These are phyloP conservation scores for Didymella lethalis DNA, from an alignment of 2,329 filamentous ascomycete genomes.

Conservation along the genomic window DNA sequence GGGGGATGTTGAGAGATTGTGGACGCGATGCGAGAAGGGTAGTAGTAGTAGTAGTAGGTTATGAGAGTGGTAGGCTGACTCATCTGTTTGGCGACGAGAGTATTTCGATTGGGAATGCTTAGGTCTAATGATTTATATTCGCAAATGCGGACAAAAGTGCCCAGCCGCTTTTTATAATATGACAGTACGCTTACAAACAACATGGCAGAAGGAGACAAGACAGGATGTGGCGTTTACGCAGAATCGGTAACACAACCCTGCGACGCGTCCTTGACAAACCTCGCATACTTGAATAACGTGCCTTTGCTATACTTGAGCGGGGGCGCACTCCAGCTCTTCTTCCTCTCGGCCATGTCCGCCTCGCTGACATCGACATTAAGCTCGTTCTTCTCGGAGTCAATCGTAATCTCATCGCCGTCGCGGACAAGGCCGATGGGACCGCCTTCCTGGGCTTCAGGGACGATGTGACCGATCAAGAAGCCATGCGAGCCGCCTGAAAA, in stretches of 20 bases:
- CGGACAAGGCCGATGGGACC: conserved; percentile 85
- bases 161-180: background rate
- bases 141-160: no score
- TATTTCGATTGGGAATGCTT: no score
- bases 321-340: conserved; percentile 62
- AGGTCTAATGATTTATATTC: no score
- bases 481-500: conserved; percentile 90
- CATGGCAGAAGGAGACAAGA: background rate
- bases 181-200: conserved; percentile 3
- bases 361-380: conserved; percentile 75
- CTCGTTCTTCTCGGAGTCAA: conserved; percentile 80
- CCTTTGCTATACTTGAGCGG: conserved; percentile 66
- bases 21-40: no score
- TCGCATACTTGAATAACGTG: conserved; percentile 66
- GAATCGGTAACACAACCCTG: conserved; percentile 67
- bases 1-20: no score
- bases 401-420: conserved; percentile 84
- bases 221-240: conserved; percentile 16
- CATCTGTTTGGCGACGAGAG: no score
- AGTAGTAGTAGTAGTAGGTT: no score
- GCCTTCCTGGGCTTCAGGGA: conserved; percentile 87
- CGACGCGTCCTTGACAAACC: conserved; percentile 64
- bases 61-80: no score
- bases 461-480: conserved; percentile 93
- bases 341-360: conserved; percentile 72